These are phyloP conservation scores for Colletotrichum sojae DNA, from an alignment of 2,329 filamentous ascomycete species.

Conservation along the genomic window DNA sequence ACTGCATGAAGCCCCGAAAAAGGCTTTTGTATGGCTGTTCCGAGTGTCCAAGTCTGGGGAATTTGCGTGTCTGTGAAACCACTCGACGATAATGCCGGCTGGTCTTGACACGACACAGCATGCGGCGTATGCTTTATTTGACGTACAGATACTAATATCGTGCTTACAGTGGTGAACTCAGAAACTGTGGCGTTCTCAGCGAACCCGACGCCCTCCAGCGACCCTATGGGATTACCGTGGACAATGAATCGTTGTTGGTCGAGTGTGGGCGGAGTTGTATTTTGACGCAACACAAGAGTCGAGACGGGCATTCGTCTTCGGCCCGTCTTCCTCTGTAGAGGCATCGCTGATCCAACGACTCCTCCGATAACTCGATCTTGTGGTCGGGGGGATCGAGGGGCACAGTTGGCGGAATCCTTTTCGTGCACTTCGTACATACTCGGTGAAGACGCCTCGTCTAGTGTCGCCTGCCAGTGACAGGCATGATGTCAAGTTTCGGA, in stretches of 20 bases:
- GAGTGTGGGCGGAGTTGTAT: neutral
- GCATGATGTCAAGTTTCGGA: constrained; percentile 10
- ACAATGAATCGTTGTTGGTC: neutral
- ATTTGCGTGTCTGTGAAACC: constrained; percentile 20
- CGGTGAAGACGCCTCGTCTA: constrained; percentile 14
- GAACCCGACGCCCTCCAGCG: neutral
- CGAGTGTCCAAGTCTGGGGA: constrained; percentile 25
- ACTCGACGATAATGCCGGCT: constrained; percentile 29
- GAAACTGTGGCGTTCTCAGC: neutral
- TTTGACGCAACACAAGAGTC: neutral
- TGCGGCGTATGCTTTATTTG: constrained; percentile 23
- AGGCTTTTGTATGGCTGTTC: neutral
- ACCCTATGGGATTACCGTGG: constrained; percentile 1
- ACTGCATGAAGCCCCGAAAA: neutral
- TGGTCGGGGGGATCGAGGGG: too few species aligned
- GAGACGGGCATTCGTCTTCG: constrained; percentile 8
- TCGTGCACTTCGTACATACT: neutral
- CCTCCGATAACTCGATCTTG: too few species aligned
- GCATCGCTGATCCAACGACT: too few species aligned
- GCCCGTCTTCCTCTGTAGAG: constrained; percentile 1
- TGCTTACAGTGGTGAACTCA: constrained; percentile 9
- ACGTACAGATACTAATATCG: constrained; percentile 26
- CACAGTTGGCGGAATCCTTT: neutral
- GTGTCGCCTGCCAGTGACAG: neutral
- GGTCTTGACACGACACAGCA: constrained; percentile 9